Evolutionary conservation across 208 protist genomes (phyloP).

Genomic region (Crithidia bombi): DNA sequence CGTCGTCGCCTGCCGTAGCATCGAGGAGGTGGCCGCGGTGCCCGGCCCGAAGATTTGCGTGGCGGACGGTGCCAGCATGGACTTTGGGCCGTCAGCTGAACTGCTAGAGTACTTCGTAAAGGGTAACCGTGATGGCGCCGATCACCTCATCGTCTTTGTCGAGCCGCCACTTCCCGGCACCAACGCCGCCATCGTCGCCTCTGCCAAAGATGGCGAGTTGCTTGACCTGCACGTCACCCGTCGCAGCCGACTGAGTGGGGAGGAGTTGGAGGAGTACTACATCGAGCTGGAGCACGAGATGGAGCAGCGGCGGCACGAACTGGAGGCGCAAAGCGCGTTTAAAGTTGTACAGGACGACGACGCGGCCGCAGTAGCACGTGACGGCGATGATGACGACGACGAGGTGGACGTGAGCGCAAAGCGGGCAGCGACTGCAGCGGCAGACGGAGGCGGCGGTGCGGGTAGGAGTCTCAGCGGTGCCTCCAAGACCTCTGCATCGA

Average conservation of each 20-base stretch:
- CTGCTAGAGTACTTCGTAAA: slow-evolving; percentile 59
- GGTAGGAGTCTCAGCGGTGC: background rate
- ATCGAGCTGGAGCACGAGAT: slow-evolving; percentile 64
- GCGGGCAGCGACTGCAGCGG: background rate
- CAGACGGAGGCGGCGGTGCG: background rate
- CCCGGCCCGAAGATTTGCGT: slow-evolving; percentile 75
- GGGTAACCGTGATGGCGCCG: slow-evolving; percentile 36
- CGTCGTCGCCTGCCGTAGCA: slow-evolving; percentile 78
- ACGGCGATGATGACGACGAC: slow-evolving; percentile 39
- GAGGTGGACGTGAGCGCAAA: slow-evolving; percentile 11
- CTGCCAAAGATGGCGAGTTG: slow-evolving; percentile 37
- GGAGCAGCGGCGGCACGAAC: slow-evolving; percentile 49
- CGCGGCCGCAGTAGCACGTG: slow-evolving; percentile 31
- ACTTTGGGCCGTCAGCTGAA: slow-evolving; percentile 78
- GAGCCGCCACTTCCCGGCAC: slow-evolving; percentile 50
- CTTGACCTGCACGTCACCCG: slow-evolving; percentile 49
- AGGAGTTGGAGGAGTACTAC: slow-evolving; percentile 91
- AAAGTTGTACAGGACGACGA: slow-evolving; percentile 48
- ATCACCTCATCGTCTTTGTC: slow-evolving; percentile 77
- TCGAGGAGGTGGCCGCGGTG: slow-evolving; percentile 65
- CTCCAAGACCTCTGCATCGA: background rate
- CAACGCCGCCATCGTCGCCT: slow-evolving; percentile 54
- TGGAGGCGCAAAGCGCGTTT: slow-evolving; percentile 47
- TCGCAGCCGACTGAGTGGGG: slow-evolving; percentile 65
- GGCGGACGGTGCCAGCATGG: slow-evolving; percentile 75